Conservation (phyloP, 306 rosid species). For the Malus domestica region DNA sequence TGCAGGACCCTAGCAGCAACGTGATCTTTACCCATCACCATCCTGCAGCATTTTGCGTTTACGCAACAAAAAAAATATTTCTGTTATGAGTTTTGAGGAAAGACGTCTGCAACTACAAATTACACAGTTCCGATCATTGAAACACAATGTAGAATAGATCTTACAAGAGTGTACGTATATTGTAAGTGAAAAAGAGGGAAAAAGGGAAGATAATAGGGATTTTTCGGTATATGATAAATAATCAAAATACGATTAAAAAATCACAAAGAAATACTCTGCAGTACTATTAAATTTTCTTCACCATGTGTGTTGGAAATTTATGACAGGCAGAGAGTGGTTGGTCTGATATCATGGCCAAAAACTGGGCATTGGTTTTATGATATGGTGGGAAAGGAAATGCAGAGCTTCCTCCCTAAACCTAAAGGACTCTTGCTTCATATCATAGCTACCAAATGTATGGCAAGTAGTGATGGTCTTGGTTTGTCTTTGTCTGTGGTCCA, state of each 20-base stretch:
- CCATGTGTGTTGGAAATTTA: not conserved
- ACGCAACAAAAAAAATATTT: not conserved
- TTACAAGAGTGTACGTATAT: not conserved
- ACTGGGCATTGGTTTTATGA: not conserved
- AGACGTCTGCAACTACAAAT: no score
- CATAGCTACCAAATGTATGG: slow-evolving; percentile 18
- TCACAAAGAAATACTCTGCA: not conserved
- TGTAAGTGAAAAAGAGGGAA: not conserved
- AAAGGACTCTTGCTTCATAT: not conserved
- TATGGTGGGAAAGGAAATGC: slow-evolving; percentile 2
- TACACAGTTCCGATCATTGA: not conserved
- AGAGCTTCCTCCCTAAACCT: not conserved
- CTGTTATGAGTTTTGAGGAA: no score
- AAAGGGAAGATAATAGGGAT: not conserved
- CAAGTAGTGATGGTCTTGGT: not conserved
- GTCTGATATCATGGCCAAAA: not conserved
- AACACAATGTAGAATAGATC: no score
- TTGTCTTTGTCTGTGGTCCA: slow-evolving; percentile 18
- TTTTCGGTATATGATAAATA: not conserved
- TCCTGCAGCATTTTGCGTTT: not conserved
- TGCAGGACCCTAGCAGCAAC: not conserved
- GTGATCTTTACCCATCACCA: not conserved
- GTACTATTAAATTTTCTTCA: not conserved
- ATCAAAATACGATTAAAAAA: not conserved
- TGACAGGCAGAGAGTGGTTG: slow-evolving; percentile 3